Conservation (phyloP, 1,139 yeast genomes). For the Meyerozyma elateridarum region DNA sequence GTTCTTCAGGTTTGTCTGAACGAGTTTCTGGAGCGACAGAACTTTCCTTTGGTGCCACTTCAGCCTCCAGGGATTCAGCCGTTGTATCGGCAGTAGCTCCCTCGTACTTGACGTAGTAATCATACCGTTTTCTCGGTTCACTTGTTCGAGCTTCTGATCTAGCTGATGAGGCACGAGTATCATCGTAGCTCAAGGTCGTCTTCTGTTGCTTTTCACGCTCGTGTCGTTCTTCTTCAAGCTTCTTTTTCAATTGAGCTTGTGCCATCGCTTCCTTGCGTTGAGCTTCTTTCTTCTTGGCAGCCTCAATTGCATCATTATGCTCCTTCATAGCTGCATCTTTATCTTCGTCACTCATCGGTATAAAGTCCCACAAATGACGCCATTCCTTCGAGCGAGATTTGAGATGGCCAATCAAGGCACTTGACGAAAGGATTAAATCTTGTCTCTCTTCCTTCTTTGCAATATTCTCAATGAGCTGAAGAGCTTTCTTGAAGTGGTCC, state of each 20-base stretch:
- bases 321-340: slow-evolving; percentile 19
- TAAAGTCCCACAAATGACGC: slow-evolving; percentile 57
- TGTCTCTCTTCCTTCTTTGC: slow-evolving; percentile 60
- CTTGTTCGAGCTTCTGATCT: slow-evolving; percentile 20
- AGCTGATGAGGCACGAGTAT: slow-evolving; percentile 12
- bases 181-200: slow-evolving; percentile 3
- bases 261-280: slow-evolving; percentile 5
- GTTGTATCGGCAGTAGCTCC: slow-evolving; percentile 3
- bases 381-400: slow-evolving; percentile 54
- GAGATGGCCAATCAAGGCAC: slow-evolving; percentile 71
- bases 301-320: slow-evolving; percentile 18
- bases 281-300: slow-evolving; percentile 7
- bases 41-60: slow-evolving; percentile 6
- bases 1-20: slow-evolving; percentile 6
- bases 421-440: slow-evolving; percentile 75
- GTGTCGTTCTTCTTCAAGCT: slow-evolving; percentile 13
- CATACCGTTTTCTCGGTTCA: slow-evolving; percentile 21
- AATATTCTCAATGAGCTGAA: slow-evolving; percentile 45
- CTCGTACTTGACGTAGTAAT: slow-evolving; percentile 28
- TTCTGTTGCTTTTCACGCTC: slow-evolving; percentile 9
- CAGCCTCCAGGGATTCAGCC: slow-evolving; percentile 4
- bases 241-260: slow-evolving; percentile 5
- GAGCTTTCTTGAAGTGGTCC: slow-evolving; percentile 58
- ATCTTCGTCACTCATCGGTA: slow-evolving; percentile 37
- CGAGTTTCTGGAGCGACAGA: too few species aligned